Base-by-base conservation (phyloP, 2,329 filamentous ascomycete species). In the Penicillium crustosum region DNA sequence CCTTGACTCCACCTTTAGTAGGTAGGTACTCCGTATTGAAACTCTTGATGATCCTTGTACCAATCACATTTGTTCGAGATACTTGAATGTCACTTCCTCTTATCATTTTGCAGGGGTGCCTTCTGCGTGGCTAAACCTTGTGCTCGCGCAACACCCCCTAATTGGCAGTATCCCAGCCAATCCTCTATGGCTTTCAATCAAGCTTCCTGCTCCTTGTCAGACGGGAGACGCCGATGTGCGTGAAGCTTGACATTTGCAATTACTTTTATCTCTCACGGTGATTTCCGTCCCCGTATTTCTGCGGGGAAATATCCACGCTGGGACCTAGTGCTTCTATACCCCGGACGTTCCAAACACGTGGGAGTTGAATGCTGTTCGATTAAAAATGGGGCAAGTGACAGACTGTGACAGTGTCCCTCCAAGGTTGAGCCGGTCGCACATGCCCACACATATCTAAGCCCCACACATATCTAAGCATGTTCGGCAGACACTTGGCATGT, bases 191-290 rank as follows among this genome's bases (percentile, higher is more conserved):
- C 31, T 27, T 21, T 50, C 25, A 45, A 36, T 52, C 43, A 59
- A 61, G 49, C 59, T 53, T 61, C 23, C 5, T 10, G 2, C 19
- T 27, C 25, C 23, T 41, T 27, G 29, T 13, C 19, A 25, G 19
- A 56, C 59, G 62, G 63, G 43, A 39, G 13, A 41, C 62, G 61
- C 62, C 61, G 62, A 65, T 47, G 10, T 59, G 62, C 62, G 61
- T 49, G 12, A 39, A 33, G 23, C 19, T 19, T 21, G 8, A 17
- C 15, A 35, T 19, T 19, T 42, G 8, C 10, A 17, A 39, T n/a
- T 13, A 7, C 21, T 29, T 23, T 13, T 48, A n/a, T 21, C 4
- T 29, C 38, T 19, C 31, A 21, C n/a, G 36, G 23, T 44, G 9
- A 27, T 25, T 21, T 31, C 13, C 33, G 2, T 29, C 31, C 31